A percentile compares a stretch with the other conserved stretches of the same genome.
Conservation (phyloP, 1,284 basidiomycete genomes). For the Cystobasidium pallidum region DNA sequence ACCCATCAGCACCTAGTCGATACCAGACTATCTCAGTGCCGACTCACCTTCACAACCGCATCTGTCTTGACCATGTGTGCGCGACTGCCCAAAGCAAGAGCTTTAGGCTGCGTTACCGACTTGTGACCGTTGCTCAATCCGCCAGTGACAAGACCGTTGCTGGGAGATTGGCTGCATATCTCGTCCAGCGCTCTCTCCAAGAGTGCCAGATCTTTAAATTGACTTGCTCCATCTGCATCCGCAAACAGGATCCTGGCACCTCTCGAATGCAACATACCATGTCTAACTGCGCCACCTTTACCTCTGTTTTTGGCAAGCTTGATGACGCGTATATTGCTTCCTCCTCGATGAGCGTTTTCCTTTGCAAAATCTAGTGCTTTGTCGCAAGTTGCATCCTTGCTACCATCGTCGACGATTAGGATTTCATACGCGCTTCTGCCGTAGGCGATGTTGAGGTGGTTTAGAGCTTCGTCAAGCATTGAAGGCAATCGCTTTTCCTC, state of each 20-base stretch:
- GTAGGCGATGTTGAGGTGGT: constrained; percentile 62
- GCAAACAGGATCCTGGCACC: constrained; percentile 83
- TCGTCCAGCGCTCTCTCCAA: constrained; percentile 74
- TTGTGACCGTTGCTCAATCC: constrained; percentile 62
- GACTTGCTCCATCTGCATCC: constrained; percentile 89
- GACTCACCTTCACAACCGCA: constrained; percentile 84
- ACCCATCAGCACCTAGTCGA: not conserved
- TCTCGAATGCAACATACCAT: constrained; percentile 74
- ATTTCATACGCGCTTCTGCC: constrained; percentile 65
- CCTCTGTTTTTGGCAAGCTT: constrained; percentile 79
- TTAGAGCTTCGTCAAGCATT: constrained; percentile 76
- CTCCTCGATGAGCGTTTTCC: constrained; percentile 60
- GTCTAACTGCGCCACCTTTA: constrained; percentile 84
- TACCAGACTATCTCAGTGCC: not conserved
- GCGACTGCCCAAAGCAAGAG: constrained; percentile 73
- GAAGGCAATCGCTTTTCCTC: constrained; percentile 74
- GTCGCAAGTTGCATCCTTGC: constrained; percentile 71
- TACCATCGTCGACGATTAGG: constrained; percentile 87
- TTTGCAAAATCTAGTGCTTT: constrained; percentile 69
- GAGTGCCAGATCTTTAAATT: constrained; percentile 75
- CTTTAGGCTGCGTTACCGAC: constrained; percentile 53
- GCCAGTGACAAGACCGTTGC: constrained; percentile 60
- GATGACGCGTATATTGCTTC: constrained; percentile 67
- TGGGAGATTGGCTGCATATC: constrained; percentile 56
- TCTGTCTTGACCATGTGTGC: constrained; percentile 89